Evolutionary conservation across 805 yeast species (phyloP).

Genomic region (Saccharomycopsis synnaedendra): DNA sequence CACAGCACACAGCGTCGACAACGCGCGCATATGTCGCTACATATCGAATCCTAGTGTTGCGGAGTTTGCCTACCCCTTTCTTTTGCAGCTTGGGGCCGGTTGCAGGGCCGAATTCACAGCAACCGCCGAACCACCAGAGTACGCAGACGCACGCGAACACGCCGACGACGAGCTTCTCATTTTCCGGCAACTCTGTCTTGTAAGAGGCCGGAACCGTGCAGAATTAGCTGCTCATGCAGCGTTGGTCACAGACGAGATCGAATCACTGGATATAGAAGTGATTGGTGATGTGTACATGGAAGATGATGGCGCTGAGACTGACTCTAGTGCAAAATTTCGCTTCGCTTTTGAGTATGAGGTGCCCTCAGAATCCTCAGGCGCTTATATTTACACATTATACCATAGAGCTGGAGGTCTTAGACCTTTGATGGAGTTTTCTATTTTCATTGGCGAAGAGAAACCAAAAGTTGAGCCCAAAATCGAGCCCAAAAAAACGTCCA

Average conservation of each 20-base stretch:
- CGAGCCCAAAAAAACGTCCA: neutral
- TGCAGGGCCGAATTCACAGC: no score
- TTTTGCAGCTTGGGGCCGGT: neutral
- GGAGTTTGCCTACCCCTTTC: conserved; percentile 12
- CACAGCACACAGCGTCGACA: no score
- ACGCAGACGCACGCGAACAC: no score
- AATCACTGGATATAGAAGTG: conserved; percentile 4
- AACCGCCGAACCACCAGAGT: no score
- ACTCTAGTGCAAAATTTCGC: conserved; percentile 6
- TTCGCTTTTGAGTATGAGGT: conserved; percentile 10
- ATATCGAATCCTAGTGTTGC: conserved; percentile 4
- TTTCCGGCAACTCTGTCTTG: conserved; percentile 11
- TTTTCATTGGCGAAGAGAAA: conserved; percentile 2
- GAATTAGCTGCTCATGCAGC: no score
- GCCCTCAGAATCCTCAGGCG: conserved; percentile 8
- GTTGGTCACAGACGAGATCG: no score
- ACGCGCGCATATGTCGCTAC: neutral
- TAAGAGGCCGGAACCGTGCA: conserved; percentile 5
- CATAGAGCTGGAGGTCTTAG: conserved; percentile 7
- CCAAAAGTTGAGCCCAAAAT: neutral
- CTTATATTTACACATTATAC: conserved; percentile 9
- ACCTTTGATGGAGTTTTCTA: conserved; percentile 6
- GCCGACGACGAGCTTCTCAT: conserved; percentile 4
- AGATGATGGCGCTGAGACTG: conserved; percentile 6
- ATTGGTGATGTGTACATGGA: conserved; percentile 16